These are phyloP conservation scores for Gossypium stocksii DNA, from an alignment of 345 rosid species.

Conservation along the genomic window DNA sequence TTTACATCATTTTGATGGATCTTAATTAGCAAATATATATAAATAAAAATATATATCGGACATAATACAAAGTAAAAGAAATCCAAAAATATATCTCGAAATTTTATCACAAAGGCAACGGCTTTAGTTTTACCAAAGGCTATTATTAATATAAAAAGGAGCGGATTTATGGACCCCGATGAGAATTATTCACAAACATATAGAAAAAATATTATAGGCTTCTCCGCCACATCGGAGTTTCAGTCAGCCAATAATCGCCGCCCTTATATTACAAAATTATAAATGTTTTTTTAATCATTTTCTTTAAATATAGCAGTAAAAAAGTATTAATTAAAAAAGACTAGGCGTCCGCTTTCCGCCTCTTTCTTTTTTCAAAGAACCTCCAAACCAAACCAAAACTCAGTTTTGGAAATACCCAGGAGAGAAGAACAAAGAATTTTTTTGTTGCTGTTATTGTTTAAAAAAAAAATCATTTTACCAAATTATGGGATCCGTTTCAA, in stretches of 20 bases:
- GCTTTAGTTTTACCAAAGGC: neutral
- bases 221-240: slow-evolving; percentile 35
- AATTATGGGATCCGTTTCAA: slow-evolving; percentile 29
- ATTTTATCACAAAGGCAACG: neutral
- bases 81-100: neutral
- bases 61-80: too few relatives aligned
- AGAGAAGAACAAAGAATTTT: slow-evolving; percentile 14
- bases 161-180: slow-evolving; percentile 4
- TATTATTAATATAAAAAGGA: neutral
- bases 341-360: neutral
- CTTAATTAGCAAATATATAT: too few relatives aligned
- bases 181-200: neutral
- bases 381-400: neutral
- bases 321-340: neutral
- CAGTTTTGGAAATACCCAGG: neutral
- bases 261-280: neutral
- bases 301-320: neutral
- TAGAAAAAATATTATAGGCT: neutral
- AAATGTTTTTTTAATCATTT: neutral
- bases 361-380: neutral
- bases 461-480: neutral
- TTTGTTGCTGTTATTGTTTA: neutral
- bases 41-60: too few relatives aligned
- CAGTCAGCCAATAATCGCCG: slow-evolving; percentile 13
- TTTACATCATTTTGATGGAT: too few relatives aligned